These are phyloP conservation scores for Irpex sp. DNA, from an alignment of 1,284 basidiomycete genomes.

Conservation along the genomic window DNA sequence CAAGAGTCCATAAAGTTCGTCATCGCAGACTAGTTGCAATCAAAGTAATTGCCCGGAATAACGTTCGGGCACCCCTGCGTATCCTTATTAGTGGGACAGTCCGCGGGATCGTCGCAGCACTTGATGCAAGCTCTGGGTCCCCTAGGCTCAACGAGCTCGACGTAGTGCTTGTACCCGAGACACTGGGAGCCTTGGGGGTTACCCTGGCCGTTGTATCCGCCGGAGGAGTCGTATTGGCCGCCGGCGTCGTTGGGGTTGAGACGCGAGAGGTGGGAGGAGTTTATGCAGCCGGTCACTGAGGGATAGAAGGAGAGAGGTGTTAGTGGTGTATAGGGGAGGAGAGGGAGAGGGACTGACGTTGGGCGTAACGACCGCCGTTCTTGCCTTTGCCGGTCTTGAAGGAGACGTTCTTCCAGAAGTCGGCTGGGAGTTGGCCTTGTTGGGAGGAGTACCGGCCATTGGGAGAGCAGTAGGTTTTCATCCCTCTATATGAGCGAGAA, in stretches of 20 bases:
- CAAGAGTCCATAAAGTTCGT: not conserved
- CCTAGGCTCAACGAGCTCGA: conserved; percentile 46
- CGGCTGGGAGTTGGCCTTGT: conserved; percentile 38
- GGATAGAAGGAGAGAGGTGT: not conserved
- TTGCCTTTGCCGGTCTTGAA: conserved; percentile 37
- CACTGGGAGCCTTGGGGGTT: conserved; percentile 46
- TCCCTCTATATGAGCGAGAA: conserved; percentile 26
- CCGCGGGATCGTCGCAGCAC: conserved; percentile 44
- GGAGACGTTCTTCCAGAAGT: conserved; percentile 45
- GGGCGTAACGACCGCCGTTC: conserved; percentile 35
- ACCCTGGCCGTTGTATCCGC: conserved; percentile 39
- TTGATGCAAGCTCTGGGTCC: conserved; percentile 44
- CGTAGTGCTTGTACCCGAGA: conserved; percentile 46
- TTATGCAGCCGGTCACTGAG: conserved; percentile 49
- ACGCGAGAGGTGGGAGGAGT: conserved; percentile 33
- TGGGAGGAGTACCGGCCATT: conserved; percentile 28
- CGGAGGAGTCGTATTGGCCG: conserved; percentile 51
- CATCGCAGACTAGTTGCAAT: conserved; percentile 23
- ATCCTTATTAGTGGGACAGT: conserved; percentile 42
- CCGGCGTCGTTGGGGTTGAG: conserved; percentile 41
- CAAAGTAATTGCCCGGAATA: conserved; percentile 35
- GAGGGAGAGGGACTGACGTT: conserved; percentile 29
- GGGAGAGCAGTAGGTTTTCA: conserved; percentile 44
- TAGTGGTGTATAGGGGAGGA: not conserved
- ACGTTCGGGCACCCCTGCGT: conserved; percentile 35